These are phyloP conservation scores for Podospora sp. DNA, from an alignment of 495 filamentous ascomycete species.

Conservation along the genomic window DNA sequence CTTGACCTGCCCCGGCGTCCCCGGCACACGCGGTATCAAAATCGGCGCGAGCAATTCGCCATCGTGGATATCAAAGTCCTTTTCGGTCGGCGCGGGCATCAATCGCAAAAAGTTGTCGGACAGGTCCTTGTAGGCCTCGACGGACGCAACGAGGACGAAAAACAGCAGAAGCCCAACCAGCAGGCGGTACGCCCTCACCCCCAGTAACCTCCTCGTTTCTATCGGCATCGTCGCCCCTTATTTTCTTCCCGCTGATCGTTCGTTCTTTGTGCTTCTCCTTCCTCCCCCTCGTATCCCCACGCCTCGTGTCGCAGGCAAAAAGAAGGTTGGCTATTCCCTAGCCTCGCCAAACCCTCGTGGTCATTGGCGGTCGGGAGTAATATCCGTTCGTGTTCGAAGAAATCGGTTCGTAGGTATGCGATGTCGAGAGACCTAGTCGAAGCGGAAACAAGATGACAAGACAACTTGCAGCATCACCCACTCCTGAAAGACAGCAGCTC, in stretches of 20 bases:
- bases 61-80: slow-evolving; percentile 73
- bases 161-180: slow-evolving; percentile 19
- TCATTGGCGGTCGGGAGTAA: neutral
- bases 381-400: neutral
- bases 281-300: neutral
- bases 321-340: slow-evolving; percentile 2
- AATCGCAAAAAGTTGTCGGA: slow-evolving; percentile 68
- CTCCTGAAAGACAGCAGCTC: neutral
- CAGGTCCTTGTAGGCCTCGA: slow-evolving; percentile 66
- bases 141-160: slow-evolving; percentile 26
- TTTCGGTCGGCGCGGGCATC: slow-evolving; percentile 59
- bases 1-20: slow-evolving; percentile 66
- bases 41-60: slow-evolving; percentile 78
- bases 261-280: too few species aligned
- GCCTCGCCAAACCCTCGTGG: neutral
- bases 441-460: neutral
- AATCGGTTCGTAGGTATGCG: neutral
- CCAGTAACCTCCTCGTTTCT: neutral
- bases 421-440: neutral
- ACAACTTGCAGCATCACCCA: neutral
- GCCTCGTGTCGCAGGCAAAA: neutral
- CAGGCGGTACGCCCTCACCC: neutral
- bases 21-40: slow-evolving; percentile 79
- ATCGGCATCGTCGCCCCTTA: neutral
- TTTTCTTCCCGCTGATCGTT: neutral